Conservation (phyloP, 345 rosid species). For the Physaria fendleri region DNA sequence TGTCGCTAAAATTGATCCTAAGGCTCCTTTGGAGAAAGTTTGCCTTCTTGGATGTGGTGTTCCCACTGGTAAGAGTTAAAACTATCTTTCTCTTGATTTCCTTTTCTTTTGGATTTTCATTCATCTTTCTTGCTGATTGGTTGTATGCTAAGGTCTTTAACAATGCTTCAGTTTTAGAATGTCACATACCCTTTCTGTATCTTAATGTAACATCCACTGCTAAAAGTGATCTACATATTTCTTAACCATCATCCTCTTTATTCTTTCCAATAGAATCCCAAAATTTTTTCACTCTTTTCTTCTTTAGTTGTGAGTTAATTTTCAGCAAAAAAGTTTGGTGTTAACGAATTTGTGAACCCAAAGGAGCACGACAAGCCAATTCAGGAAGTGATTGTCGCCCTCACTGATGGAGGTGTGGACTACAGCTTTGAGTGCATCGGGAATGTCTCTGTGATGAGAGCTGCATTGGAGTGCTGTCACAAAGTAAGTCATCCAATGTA, state of each 20-base stretch:
- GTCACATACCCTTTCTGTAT: neutral
- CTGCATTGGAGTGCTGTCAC: constrained; percentile 98
- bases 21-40: constrained; percentile 94
- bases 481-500: constrained; percentile 48
- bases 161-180: neutral
- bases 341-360: constrained; percentile 93
- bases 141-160: neutral
- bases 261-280: neutral
- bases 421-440: constrained; percentile 99
- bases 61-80: constrained; percentile 63
- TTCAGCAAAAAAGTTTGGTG: constrained; percentile 32
- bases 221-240: neutral
- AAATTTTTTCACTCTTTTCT: neutral
- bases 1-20: constrained; percentile 87
- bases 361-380: constrained; percentile 66
- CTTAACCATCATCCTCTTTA: neutral
- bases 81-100: neutral
- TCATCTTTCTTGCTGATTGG: neutral
- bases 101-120: neutral
- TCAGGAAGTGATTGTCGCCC: constrained; percentile 92
- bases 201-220: neutral
- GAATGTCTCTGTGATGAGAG: constrained; percentile 91
- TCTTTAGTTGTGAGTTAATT: neutral
- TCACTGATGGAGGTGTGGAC: constrained; percentile 93
- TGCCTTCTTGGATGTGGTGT: constrained; percentile 99